These are phyloP conservation scores for Lasiosphaeria miniovina DNA, from an alignment of 495 filamentous ascomycete genomes.

Conservation along the genomic window DNA sequence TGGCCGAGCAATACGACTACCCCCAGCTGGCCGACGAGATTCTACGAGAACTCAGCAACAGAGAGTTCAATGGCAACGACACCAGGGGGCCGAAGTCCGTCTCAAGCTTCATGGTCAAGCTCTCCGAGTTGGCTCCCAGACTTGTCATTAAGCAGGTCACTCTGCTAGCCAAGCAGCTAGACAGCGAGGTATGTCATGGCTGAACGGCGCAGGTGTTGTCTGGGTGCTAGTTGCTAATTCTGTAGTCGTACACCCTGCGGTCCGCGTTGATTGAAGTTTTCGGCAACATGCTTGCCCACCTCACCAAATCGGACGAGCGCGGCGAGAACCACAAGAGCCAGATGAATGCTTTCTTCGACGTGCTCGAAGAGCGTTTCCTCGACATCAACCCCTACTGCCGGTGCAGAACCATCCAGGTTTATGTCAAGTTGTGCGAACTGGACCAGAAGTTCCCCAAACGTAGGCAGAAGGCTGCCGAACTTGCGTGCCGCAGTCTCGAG, in stretches of 20 bases:
- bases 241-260: conserved; percentile 83
- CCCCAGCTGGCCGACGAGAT: conserved; percentile 94
- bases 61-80: conserved; percentile 97
- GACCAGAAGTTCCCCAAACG: conserved; percentile 94
- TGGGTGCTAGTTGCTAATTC: conserved; percentile 14
- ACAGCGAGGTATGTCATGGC: conserved; percentile 71
- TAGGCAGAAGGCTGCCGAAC: conserved; percentile 77
- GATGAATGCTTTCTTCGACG: conserved; percentile 94
- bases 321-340: conserved; percentile 89
- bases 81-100: conserved; percentile 93
- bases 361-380: conserved; percentile 91
- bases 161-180: conserved; percentile 84
- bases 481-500: conserved; percentile 83
- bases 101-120: conserved; percentile 89
- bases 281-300: conserved; percentile 89
- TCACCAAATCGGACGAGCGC: conserved; percentile 86
- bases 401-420: conserved; percentile 88
- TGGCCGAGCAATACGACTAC: conserved; percentile 96
- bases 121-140: conserved; percentile 92
- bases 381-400: conserved; percentile 97
- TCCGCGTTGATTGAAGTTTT: conserved; percentile 97
- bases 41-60: conserved; percentile 88
- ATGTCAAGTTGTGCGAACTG: conserved; percentile 84
- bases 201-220: neutral
- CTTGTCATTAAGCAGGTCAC: conserved; percentile 97